Percentiles rank a stretch among this genome's conserved stretches.
These are phyloP conservation scores for Otatea glauca DNA, from an alignment of 176 grass and related monocot species.

Conservation along the genomic window DNA sequence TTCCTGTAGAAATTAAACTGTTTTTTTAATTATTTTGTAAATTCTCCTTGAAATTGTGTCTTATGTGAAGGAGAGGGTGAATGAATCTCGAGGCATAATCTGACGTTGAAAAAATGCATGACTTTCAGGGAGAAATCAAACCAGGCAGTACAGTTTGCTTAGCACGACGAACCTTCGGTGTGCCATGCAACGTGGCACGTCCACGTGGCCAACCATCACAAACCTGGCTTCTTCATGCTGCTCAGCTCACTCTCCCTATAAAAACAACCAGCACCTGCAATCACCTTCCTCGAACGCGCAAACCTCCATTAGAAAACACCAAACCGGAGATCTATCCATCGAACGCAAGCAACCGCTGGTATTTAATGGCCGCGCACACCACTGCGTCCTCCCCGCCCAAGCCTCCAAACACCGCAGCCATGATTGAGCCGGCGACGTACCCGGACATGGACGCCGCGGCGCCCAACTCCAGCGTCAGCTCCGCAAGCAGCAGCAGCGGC, in stretches of 20 bases:
- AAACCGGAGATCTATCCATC: conserved; percentile 14
- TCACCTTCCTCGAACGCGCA: conserved; percentile 62
- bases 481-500: conserved; percentile 54
- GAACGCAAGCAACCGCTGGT: background rate
- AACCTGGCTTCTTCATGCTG: background rate
- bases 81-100: too few relatives aligned
- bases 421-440: conserved; percentile 38
- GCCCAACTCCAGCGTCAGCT: conserved; percentile 79
- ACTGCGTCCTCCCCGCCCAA: conserved; percentile 33
- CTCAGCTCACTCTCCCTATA: conserved; percentile 27
- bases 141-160: too few relatives aligned
- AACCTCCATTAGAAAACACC: conserved; percentile 43
- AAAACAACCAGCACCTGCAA: conserved; percentile 38
- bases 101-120: too few relatives aligned
- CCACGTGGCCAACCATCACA: conserved; percentile 37
- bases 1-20: too few relatives aligned
- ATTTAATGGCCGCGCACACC: conserved; percentile 45
- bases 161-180: conserved; percentile 25
- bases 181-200: conserved; percentile 43
- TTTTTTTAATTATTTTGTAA: too few relatives aligned
- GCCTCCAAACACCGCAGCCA: conserved; percentile 29
- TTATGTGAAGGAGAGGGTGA: too few relatives aligned
- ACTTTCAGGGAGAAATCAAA: too few relatives aligned
- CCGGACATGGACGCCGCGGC: conserved; percentile 57
- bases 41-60: too few relatives aligned